Conservation (phyloP, 352 stramenopile genomes). For the Elongisporangium undulatum region DNA sequence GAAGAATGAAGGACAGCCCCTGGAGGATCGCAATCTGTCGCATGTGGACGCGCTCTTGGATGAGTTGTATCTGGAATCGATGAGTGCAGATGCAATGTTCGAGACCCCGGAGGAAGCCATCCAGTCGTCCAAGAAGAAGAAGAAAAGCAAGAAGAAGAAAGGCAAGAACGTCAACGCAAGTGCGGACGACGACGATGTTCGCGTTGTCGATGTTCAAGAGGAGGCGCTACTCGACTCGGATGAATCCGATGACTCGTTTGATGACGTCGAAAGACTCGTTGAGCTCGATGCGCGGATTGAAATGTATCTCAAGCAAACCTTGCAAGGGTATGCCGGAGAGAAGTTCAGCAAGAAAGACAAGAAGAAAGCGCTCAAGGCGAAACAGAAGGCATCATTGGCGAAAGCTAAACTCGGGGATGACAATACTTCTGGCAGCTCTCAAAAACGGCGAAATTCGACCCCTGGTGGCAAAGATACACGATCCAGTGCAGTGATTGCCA, state of each 20-base stretch:
- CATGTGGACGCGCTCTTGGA: neutral
- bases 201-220: neutral
- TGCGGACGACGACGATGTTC: neutral
- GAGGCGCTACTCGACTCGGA: neutral
- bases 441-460: slow-evolving; percentile 6
- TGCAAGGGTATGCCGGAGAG: neutral
- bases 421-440: slow-evolving; percentile 9
- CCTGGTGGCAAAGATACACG: neutral
- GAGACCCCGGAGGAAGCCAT: slow-evolving; percentile 2
- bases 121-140: slow-evolving; percentile 5
- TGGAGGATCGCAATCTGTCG: neutral
- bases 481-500: neutral
- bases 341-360: slow-evolving; percentile 1
- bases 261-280: neutral
- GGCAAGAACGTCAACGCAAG: slow-evolving; percentile 4
- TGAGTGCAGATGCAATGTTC: neutral
- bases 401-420: slow-evolving; percentile 3
- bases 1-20: slow-evolving; percentile 1
- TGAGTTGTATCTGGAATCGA: neutral
- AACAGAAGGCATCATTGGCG: slow-evolving; percentile 12
- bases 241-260: neutral
- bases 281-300: neutral
- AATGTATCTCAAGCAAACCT: neutral
- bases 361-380: slow-evolving; percentile 8
- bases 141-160: slow-evolving; percentile 20